Conservation (phyloP, 2,329 filamentous ascomycete species). For the Trichoderma koningiopsis region DNA sequence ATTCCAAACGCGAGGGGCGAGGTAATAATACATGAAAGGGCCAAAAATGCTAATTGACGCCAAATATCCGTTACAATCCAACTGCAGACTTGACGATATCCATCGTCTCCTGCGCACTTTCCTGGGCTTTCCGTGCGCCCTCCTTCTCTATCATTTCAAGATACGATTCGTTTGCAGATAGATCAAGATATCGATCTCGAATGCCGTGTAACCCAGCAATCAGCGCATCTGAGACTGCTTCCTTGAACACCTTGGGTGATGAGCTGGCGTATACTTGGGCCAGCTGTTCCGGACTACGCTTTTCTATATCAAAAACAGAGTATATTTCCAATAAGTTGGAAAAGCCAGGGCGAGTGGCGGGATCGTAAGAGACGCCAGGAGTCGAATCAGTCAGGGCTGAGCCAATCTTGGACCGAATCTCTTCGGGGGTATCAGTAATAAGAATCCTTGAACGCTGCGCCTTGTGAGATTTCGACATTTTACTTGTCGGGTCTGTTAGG, state of each 20-base stretch:
- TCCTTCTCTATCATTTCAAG: conserved; percentile 59
- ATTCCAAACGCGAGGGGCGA: neutral
- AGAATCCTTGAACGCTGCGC: conserved; percentile 76
- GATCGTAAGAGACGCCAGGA: conserved; percentile 71
- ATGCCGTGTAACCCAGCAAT: conserved; percentile 55
- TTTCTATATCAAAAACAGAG: conserved; percentile 62
- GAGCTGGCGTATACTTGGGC: conserved; percentile 44
- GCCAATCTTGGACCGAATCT: conserved; percentile 70
- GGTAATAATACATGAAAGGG: neutral
- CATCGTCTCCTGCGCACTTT: conserved; percentile 64
- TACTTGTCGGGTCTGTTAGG: conserved; percentile 71
- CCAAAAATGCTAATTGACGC: conserved; percentile 1
- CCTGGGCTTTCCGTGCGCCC: conserved; percentile 63
- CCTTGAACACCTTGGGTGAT: conserved; percentile 46
- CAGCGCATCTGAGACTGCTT: conserved; percentile 61
- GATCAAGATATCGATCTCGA: conserved; percentile 56
- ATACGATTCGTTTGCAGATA: conserved; percentile 51
- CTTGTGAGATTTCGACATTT: conserved; percentile 92
- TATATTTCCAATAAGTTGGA: conserved; percentile 83
- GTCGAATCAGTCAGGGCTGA: conserved; percentile 75
- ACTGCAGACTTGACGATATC: conserved; percentile 52
- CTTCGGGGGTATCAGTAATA: conserved; percentile 68
- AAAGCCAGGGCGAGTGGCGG: conserved; percentile 70
- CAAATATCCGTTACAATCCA: conserved; percentile 44
- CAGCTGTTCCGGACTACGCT: conserved; percentile 45